A percentile compares a stretch with the other conserved stretches of the same genome.
These are phyloP conservation scores for Mycena capillaripes DNA, from an alignment of 768 basidiomycete genomes.

Conservation along the genomic window DNA sequence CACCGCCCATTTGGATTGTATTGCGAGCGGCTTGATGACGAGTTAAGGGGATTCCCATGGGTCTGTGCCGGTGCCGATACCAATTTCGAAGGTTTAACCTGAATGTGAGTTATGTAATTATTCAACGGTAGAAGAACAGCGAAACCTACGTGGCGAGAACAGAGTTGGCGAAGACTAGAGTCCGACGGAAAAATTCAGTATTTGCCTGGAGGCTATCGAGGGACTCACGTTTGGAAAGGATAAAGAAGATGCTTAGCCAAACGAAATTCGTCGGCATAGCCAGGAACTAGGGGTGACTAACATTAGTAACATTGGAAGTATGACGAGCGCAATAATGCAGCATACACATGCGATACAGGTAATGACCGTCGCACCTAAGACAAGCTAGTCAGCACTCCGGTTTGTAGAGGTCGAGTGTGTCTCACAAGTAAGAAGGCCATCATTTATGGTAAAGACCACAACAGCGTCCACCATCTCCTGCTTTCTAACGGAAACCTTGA, in stretches of 20 bases:
- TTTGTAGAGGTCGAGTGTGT: too few species aligned
- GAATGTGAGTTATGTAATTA: too few species aligned
- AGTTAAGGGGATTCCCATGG: conserved; percentile 10
- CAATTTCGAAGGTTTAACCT: conserved; percentile 26
- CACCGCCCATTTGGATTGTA: too few species aligned
- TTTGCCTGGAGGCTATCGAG: too few species aligned
- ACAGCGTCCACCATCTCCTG: conserved; percentile 26
- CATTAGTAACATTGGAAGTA: too few species aligned
- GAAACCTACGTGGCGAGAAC: conserved; percentile 18
- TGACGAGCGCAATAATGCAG: background rate
- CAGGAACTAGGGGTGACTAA: background rate
- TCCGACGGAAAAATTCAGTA: too few species aligned
- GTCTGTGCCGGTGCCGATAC: conserved; percentile 16
- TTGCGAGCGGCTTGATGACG: too few species aligned
- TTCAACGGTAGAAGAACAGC: too few species aligned
- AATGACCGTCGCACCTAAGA: conserved; percentile 1
- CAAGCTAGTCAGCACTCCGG: background rate
- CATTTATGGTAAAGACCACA: conserved; percentile 20
- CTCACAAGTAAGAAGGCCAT: conserved; percentile 20
- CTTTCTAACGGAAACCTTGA: background rate
- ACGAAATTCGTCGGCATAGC: conserved; percentile 14
- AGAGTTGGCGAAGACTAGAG: conserved; percentile 18
- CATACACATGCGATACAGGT: conserved; percentile 15
- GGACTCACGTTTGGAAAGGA: conserved; percentile 13
- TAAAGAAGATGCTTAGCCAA: conserved; percentile 22